These are phyloP conservation scores for Agastache rugosa DNA, from an alignment of 257 asterid species.

Conservation along the genomic window DNA sequence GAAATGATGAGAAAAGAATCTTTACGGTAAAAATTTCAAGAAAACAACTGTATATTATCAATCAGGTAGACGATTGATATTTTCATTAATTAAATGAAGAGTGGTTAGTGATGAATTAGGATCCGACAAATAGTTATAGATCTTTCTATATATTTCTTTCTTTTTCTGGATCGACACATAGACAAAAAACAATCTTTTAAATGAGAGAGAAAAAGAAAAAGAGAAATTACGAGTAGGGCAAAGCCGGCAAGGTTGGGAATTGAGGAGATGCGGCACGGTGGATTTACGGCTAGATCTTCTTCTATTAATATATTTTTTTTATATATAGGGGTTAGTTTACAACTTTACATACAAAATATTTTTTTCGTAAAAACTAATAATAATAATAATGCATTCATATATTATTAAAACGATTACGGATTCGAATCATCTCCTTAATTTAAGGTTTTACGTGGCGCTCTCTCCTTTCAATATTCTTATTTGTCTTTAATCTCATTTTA, in stretches of 20 bases:
- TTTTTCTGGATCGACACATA: constrained; percentile 4
- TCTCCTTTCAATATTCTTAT: too few relatives aligned
- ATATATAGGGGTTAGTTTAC: too few relatives aligned
- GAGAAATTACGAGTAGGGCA: neutral
- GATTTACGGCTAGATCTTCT: neutral
- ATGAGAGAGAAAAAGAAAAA: neutral
- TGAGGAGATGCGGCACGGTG: constrained; percentile 9
- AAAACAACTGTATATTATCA: neutral
- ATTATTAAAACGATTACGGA: too few relatives aligned
- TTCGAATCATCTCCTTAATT: too few relatives aligned
- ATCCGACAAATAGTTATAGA: neutral
- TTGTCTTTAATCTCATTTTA: too few relatives aligned
- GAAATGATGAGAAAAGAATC: neutral
- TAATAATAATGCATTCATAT: too few relatives aligned
- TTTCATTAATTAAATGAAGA: constrained; percentile 9
- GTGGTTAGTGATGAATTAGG: constrained; percentile 14
- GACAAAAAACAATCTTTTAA: neutral
- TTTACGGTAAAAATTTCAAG: constrained; percentile 12
- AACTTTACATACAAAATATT: too few relatives aligned
- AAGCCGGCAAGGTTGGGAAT: neutral
- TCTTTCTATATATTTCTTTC: neutral
- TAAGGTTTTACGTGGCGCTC: too few relatives aligned
- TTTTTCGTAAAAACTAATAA: too few relatives aligned
- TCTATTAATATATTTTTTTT: too few relatives aligned
- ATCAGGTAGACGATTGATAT: neutral